Percentiles rank a stretch among this genome's conserved stretches.
These are phyloP conservation scores for Chlamydomonas eustigma DNA, from an alignment of 139 green algal species.

Conservation along the genomic window DNA sequence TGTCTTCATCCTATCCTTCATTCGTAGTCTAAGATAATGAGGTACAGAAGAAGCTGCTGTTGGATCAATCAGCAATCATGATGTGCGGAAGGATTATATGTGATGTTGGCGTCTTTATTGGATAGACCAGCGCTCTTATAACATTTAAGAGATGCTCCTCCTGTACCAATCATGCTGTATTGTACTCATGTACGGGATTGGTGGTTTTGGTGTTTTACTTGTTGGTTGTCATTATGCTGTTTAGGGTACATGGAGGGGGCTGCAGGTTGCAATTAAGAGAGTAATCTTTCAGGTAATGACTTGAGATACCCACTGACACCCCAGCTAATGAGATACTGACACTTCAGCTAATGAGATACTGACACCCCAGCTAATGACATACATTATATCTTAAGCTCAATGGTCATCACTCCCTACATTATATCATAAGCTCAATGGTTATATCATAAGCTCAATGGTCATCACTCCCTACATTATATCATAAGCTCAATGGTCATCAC, in stretches of 20 bases:
- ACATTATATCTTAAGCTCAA: no score
- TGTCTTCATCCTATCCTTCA: background rate
- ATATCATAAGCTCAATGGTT: no score
- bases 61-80: background rate
- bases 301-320: no score
- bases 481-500: no score
- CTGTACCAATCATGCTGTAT: background rate
- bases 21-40: background rate
- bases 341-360: no score
- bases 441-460: no score
- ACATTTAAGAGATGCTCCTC: background rate
- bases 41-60: background rate
- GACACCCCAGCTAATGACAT: no score
- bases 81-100: background rate
- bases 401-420: no score
- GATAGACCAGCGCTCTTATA: background rate
- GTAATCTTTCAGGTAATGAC: constrained; percentile 1
- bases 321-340: no score
- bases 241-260: background rate
- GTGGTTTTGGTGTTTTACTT: background rate
- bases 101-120: background rate
- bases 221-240: background rate
- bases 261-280: background rate
- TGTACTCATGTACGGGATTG: background rate
- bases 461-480: no score